Evolutionary conservation across 495 filamentous ascomycete species (phyloP), one percentile per base, ranked within the genome.

Genomic region (Penicillium turbatum): DNA sequence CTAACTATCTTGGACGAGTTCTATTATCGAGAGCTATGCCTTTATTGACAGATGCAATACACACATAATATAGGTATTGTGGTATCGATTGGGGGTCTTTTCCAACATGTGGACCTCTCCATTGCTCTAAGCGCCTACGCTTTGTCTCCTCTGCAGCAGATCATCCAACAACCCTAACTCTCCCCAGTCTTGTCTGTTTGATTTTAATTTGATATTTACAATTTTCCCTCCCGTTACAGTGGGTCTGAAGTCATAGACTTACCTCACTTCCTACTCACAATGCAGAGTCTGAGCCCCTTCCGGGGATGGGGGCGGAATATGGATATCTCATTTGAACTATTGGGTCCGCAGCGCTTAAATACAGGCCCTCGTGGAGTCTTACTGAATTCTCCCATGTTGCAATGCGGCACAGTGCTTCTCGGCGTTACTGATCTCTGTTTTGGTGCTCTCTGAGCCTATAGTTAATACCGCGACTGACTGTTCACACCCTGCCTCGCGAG

Each of bases 371-470:
- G 53, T 68, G 55, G 60, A 71, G 56, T 56, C 63, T 66, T 56
- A 61, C 59, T 60, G 58, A 65, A 48, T 59, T 44, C 61, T 56
- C 55, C 50, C 37, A 56, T 36, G 54, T 53, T 57, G 60, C 55
- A 59, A 54, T 69, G 72, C 68, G 63, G 64, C 66, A 69, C 68
- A 64, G 66, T 47, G 43, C 59, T 64, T 54, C 55, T 62, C 63
- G 64, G 68, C 72, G 69, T 62, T 65, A 70, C 61, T 59, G 49
- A 56, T 16, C 51, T 57, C 44, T 54, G 44, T 58, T 61, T 61
- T 68, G 40, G 64, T 65, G 59, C 64, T 59, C 55, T 68, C 62
- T 69, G 65, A 67, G 64, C 68, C 69, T 72, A 70, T 74, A 64
- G 67, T 68, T 68, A 53, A 51, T 55, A 59, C 57, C 56, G 53